These are phyloP conservation scores for Lithospermum erythrorhizon DNA, from an alignment of 257 asterid genomes.

Conservation along the genomic window DNA sequence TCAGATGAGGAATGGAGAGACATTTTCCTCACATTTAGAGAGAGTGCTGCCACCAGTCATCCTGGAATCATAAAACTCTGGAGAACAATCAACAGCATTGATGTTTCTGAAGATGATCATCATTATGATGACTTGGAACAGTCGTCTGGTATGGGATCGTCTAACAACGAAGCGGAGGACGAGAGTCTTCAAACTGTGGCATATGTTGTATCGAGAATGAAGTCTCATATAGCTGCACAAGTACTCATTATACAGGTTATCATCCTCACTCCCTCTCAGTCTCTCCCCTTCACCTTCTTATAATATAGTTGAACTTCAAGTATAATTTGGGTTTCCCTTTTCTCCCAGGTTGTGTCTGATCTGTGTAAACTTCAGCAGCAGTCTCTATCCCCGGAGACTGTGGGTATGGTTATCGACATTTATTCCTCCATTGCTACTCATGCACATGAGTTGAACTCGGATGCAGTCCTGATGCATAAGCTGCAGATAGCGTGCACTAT, in stretches of 20 bases:
- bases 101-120: slow-evolving; percentile 39
- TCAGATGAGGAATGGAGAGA: slow-evolving; percentile 65
- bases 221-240: slow-evolving; percentile 64
- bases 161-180: slow-evolving; percentile 36
- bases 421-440: slow-evolving; percentile 55
- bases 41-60: slow-evolving; percentile 45
- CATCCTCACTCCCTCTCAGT: slow-evolving; percentile 9
- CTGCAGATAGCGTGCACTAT: slow-evolving; percentile 60
- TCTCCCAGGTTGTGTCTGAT: slow-evolving; percentile 64
- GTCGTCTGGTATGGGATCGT: slow-evolving; percentile 33
- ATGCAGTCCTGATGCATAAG: slow-evolving; percentile 37
- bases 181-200: slow-evolving; percentile 57
- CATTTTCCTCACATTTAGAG: slow-evolving; percentile 50
- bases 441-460: slow-evolving; percentile 62
- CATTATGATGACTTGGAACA: slow-evolving; percentile 21
- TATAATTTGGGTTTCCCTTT: slow-evolving; percentile 2
- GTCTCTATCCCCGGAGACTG: slow-evolving; percentile 32
- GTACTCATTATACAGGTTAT: slow-evolving; percentile 61
- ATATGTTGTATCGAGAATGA: slow-evolving; percentile 70
- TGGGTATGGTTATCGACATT: slow-evolving; percentile 32
- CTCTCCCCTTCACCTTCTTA: background rate
- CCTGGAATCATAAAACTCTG: slow-evolving; percentile 59
- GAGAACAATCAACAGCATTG: slow-evolving; percentile 55
- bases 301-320: background rate
- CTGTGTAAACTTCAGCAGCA: slow-evolving; percentile 61